Evolutionary conservation across 2,329 filamentous ascomycete genomes (phyloP).

Genomic region (Nectriaceae sp.): DNA sequence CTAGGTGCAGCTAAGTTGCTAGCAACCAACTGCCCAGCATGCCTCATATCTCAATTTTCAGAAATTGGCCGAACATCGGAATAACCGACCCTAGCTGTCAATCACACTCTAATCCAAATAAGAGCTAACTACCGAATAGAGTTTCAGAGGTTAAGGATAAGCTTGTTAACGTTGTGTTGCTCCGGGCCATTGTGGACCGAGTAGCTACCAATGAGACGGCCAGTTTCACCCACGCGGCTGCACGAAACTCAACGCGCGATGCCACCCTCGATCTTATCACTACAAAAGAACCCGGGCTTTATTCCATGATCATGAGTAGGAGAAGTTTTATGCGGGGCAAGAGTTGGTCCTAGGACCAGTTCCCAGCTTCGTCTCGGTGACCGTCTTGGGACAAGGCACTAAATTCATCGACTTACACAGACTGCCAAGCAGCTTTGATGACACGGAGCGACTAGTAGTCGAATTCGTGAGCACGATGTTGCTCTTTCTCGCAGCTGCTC

Average conservation of each 20-base stretch:
- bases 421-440: constrained; percentile 22
- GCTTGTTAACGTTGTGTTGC: constrained; percentile 20
- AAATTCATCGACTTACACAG: constrained; percentile 10
- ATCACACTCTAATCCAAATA: not conserved
- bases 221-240: constrained; percentile 20
- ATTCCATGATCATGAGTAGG: constrained; percentile 16
- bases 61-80: too few species aligned
- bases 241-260: not conserved
- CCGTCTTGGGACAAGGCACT: constrained; percentile 21
- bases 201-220: constrained; percentile 16
- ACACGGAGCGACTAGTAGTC: constrained; percentile 8
- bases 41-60: too few species aligned
- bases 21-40: too few species aligned
- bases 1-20: too few species aligned
- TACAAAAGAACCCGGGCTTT: constrained; percentile 1
- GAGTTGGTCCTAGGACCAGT: constrained; percentile 1
- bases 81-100: not conserved
- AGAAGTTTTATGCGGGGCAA: constrained; percentile 7
- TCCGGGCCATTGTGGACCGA: constrained; percentile 17
- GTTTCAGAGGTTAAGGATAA: constrained; percentile 16
- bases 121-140: not conserved
- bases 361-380: constrained; percentile 21
- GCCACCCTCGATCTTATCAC: not conserved
- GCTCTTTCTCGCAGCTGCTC: not conserved
- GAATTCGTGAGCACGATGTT: not conserved